Evolutionary conservation across 805 yeast species (phyloP), one percentile per base, ranked within the genome.

Genomic region (Spathaspora girioi): DNA sequence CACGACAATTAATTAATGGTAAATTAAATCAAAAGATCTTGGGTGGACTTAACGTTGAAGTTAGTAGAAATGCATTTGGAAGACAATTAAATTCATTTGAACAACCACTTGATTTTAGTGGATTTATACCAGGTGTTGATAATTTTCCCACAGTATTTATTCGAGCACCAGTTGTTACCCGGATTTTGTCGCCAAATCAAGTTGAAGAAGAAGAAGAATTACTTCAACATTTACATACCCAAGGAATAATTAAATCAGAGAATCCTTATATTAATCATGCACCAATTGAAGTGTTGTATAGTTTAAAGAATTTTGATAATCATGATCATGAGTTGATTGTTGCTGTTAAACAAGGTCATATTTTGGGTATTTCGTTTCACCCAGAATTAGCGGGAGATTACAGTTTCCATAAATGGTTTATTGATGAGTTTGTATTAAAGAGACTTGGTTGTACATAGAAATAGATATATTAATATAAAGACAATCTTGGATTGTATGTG

Each of bases 361-460:
- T 81, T 32, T 64, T 87, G 47, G 93, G 90, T 2, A 87, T 92
- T 0, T 83, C 90, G 1, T 88, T 88, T 65, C 96, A 88, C 63
- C 96, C 96, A 0, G 96, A 88, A 65, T 73, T 88, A 38, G 68
- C 84, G 1, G 67, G 63, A 12, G 89, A 85, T 56, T 59, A 63
- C 43, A 67, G 86, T 31, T 80, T 88, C 60, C 96, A 88, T 63
- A 76, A 79, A 58, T 87, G 89, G 87, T 88, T 84, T 63, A 57
- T 87, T 35, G 75, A 73, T 53, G 82, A 80, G 57, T 84, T 82
- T 66, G 85, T 85, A 12, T 43, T 56, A 19, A 48, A 47, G 48
- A 27, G 38, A 31, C 26, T 23, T 23, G 26, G 26, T 23, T 23
- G 26, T 23, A 23, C 3, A 23, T 23, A 23, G 26, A 23, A 23